Evolutionary conservation across 164 flowering plant species (phyloP).

Genomic region (Kalanchoe fedtschenkoi): DNA sequence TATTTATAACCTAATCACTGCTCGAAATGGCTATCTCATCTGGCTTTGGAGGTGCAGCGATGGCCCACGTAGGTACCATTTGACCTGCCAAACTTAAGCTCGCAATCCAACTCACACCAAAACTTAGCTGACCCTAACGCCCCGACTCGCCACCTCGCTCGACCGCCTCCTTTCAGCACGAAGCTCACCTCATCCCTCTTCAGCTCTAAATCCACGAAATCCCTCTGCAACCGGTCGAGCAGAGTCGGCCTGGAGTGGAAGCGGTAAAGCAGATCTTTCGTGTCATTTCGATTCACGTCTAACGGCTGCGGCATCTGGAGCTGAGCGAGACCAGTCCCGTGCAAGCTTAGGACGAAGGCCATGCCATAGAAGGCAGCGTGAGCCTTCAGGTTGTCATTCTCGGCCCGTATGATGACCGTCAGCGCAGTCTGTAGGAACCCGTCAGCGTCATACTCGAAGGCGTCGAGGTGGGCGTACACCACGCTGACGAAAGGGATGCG

Average conservation of each 20-base stretch:
- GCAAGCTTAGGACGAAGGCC: conserved; percentile 23
- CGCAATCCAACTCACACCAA: conserved; percentile 39
- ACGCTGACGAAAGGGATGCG: conserved; percentile 45
- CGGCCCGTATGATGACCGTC: conserved; percentile 31
- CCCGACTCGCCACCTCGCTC: conserved; percentile 59
- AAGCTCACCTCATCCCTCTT: conserved; percentile 28
- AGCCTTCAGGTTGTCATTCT: conserved; percentile 54
- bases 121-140: conserved; percentile 48
- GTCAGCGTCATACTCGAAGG: conserved; percentile 19
- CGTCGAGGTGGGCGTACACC: conserved; percentile 38
- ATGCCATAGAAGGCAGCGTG: conserved; percentile 50
- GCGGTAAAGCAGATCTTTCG: conserved; percentile 23
- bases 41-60: conserved; percentile 41
- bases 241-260: conserved; percentile 35
- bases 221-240: conserved; percentile 23
- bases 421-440: conserved; percentile 35
- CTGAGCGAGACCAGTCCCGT: conserved; percentile 31
- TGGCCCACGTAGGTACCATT: conserved; percentile 24
- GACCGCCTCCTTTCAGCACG: conserved; percentile 33
- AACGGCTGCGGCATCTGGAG: conserved; percentile 33
- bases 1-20: too few species aligned
- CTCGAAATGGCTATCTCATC: conserved; percentile 7
- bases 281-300: conserved; percentile 39
- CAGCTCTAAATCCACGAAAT: conserved; percentile 25
- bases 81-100: conserved; percentile 32